Percentiles rank a stretch among this genome's conserved stretches.
Conservation (phyloP, 2,329 filamentous ascomycete genomes). For the Coniosporium tulheliwenetii region DNA sequence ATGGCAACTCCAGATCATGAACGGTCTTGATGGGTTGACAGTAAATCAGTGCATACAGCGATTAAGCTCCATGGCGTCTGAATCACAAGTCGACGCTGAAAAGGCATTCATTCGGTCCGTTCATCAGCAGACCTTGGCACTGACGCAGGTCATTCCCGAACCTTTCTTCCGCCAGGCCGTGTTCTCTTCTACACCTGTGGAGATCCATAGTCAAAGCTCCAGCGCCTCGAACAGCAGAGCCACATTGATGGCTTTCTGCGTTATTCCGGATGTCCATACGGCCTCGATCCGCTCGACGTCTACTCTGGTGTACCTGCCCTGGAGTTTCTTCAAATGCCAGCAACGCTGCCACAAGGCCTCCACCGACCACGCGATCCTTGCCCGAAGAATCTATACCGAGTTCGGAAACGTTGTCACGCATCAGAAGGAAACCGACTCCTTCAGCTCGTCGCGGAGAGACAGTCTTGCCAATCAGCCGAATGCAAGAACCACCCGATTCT, state of each 20-base stretch:
- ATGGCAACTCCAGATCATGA: constrained; percentile 16
- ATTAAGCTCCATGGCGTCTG: constrained; percentile 14
- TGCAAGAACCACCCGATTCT: constrained; percentile 7
- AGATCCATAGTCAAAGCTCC: constrained; percentile 13
- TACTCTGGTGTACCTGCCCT: constrained; percentile 18
- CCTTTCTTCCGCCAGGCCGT: constrained; percentile 24
- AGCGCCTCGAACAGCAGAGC: constrained; percentile 11
- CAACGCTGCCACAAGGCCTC: constrained; percentile 27
- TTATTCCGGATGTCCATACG: constrained; percentile 24
- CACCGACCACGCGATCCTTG: constrained; percentile 28
- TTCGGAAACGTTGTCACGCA: constrained; percentile 24
- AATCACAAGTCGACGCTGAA: constrained; percentile 3
- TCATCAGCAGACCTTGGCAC: constrained; percentile 11
- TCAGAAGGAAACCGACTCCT: constrained; percentile 3
- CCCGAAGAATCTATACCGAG: constrained; percentile 28
- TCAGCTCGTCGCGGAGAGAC: not conserved
- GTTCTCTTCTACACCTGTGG: constrained; percentile 25
- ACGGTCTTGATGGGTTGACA: constrained; percentile 6
- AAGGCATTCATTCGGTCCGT: constrained; percentile 20
- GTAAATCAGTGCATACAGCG: constrained; percentile 13
- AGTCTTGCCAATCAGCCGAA: constrained; percentile 3
- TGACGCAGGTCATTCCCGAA: constrained; percentile 19
- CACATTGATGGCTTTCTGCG: constrained; percentile 28
- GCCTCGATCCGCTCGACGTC: constrained; percentile 12
- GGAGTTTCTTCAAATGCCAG: constrained; percentile 28